These are phyloP conservation scores for Trichoderma semiorbis DNA, from an alignment of 2,329 filamentous ascomycete genomes.

Conservation along the genomic window DNA sequence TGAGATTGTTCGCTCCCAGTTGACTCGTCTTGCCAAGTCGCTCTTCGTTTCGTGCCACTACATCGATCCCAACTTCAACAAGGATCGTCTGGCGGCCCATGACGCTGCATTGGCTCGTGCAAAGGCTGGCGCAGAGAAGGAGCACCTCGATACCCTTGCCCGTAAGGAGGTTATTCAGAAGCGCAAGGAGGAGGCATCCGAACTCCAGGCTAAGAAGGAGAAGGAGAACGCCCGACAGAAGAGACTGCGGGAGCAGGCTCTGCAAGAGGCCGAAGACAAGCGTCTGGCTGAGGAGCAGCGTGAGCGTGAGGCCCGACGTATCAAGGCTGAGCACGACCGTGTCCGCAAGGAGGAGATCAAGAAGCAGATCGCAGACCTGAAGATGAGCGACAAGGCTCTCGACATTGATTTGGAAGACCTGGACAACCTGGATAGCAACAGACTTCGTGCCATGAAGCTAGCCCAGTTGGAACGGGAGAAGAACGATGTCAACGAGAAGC, in stretches of 20 bases:
- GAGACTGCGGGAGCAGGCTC: conserved; percentile 78
- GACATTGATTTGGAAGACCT: conserved; percentile 77
- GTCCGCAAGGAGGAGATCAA: conserved; percentile 92
- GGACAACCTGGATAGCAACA: conserved; percentile 82
- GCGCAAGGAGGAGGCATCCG: conserved; percentile 93
- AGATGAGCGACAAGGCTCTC: conserved; percentile 74
- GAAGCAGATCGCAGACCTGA: conserved; percentile 87
- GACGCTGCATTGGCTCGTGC: conserved; percentile 77
- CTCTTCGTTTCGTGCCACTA: conserved; percentile 94
- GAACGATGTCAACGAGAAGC: conserved; percentile 87
- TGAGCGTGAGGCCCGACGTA: conserved; percentile 80
- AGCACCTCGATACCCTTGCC: conserved; percentile 79
- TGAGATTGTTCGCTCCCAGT: conserved; percentile 93
- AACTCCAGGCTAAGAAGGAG: conserved; percentile 81
- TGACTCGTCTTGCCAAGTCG: conserved; percentile 85
- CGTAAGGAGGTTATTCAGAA: conserved; percentile 91
- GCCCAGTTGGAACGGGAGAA: conserved; percentile 96
- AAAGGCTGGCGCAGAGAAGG: conserved; percentile 83
- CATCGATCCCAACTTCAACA: conserved; percentile 85
- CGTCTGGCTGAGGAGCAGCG: conserved; percentile 89
- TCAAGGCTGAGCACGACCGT: conserved; percentile 83
- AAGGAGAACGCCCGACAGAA: conserved; percentile 90
- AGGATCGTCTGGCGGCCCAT: conserved; percentile 74
- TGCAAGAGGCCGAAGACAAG: conserved; percentile 84
- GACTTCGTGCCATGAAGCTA: conserved; percentile 90